Evolutionary conservation across 345 rosid genomes (phyloP).

Genomic region (Acer saccharum): DNA sequence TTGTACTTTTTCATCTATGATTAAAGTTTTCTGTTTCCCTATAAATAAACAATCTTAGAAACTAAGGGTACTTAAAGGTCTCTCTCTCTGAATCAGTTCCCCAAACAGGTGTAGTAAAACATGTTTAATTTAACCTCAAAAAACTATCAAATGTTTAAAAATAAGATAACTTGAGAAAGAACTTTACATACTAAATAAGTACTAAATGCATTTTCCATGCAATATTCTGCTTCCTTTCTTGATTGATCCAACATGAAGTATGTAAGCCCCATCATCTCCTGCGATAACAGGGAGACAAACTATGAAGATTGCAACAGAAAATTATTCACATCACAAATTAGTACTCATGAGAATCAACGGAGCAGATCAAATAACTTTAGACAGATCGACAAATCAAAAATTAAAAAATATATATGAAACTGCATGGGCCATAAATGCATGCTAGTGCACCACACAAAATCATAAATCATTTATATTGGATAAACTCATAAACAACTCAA

Average conservation of each 20-base stretch:
- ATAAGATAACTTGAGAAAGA: conserved; percentile 19
- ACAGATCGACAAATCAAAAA: conserved; percentile 12
- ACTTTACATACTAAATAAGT: conserved; percentile 73
- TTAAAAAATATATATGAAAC: neutral
- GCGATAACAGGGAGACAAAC: conserved; percentile 31
- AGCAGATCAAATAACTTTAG: conserved; percentile 7
- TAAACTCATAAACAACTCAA: neutral
- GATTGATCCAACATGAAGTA: conserved; percentile 96
- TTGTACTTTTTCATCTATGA: too few relatives aligned
- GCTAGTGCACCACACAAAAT: neutral
- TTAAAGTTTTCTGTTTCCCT: too few relatives aligned
- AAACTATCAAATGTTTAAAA: neutral
- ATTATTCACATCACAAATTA: conserved; percentile 9
- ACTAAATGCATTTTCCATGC: conserved; percentile 98
- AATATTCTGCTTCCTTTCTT: conserved; percentile 88
- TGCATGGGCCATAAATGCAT: neutral
- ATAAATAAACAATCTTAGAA: neutral
- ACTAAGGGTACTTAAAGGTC: neutral
- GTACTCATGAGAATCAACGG: neutral
- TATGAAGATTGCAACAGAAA: conserved; percentile 9
- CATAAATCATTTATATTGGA: neutral
- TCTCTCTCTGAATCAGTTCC: neutral
- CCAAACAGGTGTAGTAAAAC: neutral
- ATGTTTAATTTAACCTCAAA: neutral
- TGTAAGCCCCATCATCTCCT: conserved; percentile 98